Base-by-base conservation (phyloP, 192 early-diverging fungal genomes). In the Chytriomyces sp. region DNA sequence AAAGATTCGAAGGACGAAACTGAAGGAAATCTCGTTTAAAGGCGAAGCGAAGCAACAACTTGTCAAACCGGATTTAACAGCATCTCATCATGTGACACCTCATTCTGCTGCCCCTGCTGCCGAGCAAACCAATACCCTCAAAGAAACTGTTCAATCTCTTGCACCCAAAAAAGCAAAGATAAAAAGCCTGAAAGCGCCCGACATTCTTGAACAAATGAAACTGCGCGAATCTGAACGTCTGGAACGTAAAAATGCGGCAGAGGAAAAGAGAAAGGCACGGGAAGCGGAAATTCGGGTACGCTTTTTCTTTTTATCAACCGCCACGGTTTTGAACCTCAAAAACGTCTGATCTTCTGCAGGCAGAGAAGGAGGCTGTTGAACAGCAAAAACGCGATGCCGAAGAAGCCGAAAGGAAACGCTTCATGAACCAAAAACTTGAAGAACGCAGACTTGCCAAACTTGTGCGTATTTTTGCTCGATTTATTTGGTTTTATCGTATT, bases 201-300 rank as follows among this genome's bases (percentile, higher is more conserved):
- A 70, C 7, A 50, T 70, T 59, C 50, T 70, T 13, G 49, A 57
- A 57, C 50, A 60, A 70, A 70, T 70, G 69, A 50, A 70, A 28
- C 7, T 57, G 57, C 69, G 69, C 0, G 69, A 70, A 57, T 18
- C 46, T 20, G 57, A 70, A 70, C 46, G 48, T 7, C 69, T 50
- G 9, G 69, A 70, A 53, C 50, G 57, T 28, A 50, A 44, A 43
- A 53, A n/a, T 10, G 69, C 69, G 50, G 50, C 45, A 9, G 69
- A 70, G 18, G 24, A 67, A 23, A 67, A 67, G 45, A 35, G 43
- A 46, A 67, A 23, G 44, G 65, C 43, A 46, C 26, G 65, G 5
- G 65, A 67, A 23, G 13, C 18, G 13, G 65, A 35, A 23, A 45
- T 67, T 16, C 65, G 26, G 28, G 62, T 64, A 64, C 10, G 16